Evolutionary conservation across 2,329 filamentous ascomycete species (phyloP).

Genomic region (Neoascochyta sp.): DNA sequence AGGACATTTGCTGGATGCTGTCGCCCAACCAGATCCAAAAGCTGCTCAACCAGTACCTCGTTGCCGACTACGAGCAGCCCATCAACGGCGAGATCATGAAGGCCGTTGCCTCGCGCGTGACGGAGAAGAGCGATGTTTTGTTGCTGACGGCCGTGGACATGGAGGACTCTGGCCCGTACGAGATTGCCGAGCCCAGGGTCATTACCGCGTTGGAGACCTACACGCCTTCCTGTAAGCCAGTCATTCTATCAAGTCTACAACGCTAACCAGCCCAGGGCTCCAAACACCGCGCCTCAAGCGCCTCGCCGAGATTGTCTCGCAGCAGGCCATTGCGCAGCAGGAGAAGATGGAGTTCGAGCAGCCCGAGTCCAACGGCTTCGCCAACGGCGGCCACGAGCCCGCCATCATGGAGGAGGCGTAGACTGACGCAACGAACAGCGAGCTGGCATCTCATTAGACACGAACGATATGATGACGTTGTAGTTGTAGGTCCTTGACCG

Average conservation of each 20-base stretch:
- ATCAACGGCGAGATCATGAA: constrained; percentile 99
- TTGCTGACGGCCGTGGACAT: constrained; percentile 94
- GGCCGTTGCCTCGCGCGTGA: constrained; percentile 92
- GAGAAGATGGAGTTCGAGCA: constrained; percentile 66
- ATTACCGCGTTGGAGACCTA: constrained; percentile 98
- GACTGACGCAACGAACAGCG: too few species aligned
- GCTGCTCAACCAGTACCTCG: constrained; percentile 94
- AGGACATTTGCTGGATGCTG: constrained; percentile 99
- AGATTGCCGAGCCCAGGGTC: constrained; percentile 92
- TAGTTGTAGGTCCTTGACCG: too few species aligned
- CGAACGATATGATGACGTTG: too few species aligned
- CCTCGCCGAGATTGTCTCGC: constrained; percentile 95
- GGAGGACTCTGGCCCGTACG: constrained; percentile 97
- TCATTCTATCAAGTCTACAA: neutral
- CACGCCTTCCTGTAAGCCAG: constrained; percentile 81
- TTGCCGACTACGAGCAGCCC: constrained; percentile 97
- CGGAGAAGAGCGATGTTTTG: constrained; percentile 95
- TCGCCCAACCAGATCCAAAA: constrained; percentile 99
- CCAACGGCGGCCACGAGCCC: constrained; percentile 16
- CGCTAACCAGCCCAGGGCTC: constrained; percentile 61
- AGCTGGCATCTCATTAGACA: too few species aligned
- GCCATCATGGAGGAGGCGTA: constrained; percentile 24
- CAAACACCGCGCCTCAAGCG: constrained; percentile 94
- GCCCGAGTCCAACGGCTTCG: constrained; percentile 20
- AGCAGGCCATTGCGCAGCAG: constrained; percentile 93